Evolutionary conservation across 1,284 basidiomycete species (phyloP).

Genomic region (Crucibulum cyathiforme): DNA sequence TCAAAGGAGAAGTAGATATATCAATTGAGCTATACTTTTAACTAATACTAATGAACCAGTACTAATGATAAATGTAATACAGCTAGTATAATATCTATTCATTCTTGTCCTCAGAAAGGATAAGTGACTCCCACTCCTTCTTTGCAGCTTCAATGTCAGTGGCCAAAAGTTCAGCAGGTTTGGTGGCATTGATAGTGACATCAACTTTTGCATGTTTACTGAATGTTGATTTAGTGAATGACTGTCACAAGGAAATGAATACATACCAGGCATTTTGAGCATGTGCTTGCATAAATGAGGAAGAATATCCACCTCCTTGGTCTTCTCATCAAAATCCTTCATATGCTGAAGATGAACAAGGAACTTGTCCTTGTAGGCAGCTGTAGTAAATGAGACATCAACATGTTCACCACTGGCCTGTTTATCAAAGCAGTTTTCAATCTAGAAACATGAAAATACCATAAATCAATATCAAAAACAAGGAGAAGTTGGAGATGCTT

Average conservation of each 20-base stretch:
- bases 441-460: not conserved
- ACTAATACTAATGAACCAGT: no score
- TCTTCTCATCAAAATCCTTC: conserved; percentile 8
- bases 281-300: conserved; percentile 8
- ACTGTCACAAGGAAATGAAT: not conserved
- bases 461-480: not conserved
- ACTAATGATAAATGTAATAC: no score
- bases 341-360: conserved; percentile 4
- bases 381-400: not conserved
- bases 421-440: conserved; percentile 3
- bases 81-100: no score
- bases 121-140: not conserved
- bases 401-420: conserved; percentile 6
- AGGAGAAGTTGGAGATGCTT: not conserved
- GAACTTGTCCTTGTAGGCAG: conserved; percentile 8
- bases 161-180: not conserved
- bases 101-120: no score
- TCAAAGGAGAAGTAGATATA: no score
- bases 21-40: no score
- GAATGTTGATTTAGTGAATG: not conserved
- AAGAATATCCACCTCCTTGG: conserved; percentile 5
- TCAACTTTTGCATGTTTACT: conserved; percentile 7
- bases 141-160: conserved; percentile 8
- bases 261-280: conserved; percentile 9
- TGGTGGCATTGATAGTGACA: not conserved